Base-by-base conservation (phyloP, 768 basidiomycete genomes). In the Trichaptum fuscoviolaceum region DNA sequence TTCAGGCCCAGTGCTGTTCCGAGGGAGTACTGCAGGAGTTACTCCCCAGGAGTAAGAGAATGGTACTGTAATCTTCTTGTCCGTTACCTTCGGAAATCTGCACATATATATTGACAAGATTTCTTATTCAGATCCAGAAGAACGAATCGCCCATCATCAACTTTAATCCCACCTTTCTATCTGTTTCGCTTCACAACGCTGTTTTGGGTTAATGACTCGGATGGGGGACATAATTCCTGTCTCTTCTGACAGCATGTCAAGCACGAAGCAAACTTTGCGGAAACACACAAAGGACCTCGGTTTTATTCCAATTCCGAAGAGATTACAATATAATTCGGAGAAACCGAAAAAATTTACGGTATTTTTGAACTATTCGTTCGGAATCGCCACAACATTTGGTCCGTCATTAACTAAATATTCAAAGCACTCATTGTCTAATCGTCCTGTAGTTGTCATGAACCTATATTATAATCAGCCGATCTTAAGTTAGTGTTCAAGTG, bases 361-460 rank as follows among this genome's bases (percentile, higher is more conserved):
- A 57, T 67, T 77, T 62, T 72, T 82, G 35, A 83, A 84, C 60
- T 70, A 77, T n/a, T 73, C 82, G 25, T 84, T 87, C 69, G 83
- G 82, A 6, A 66, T 81, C 10, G 77, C 80, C 9, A 80, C 82
- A 58, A 84, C 85, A 23, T 79, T 84, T 71, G 74, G 80, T 79
- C 65, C 71, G 80, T 67, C 23, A 62, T 64, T 42, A 36, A 20
- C 64, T 10, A 35, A 35, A 60, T 57, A 20, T 42, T 67, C 23
- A 65, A 63, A 24, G 59, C 3, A 20, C 12, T 52, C 3, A 18
- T 0, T 63, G 17, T 63, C 23, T n/a, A 20, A 36, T 20, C 10
- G 52, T n/a, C 64, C 30, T 36, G 9, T 59, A 76, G 76, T 70
- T 4, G 67, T 69, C 23, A 57, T 57, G 64, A 78, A 78, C 63